These are phyloP conservation scores for Pachysolen tannophilus DNA, from an alignment of 805 yeast species.

Conservation along the genomic window DNA sequence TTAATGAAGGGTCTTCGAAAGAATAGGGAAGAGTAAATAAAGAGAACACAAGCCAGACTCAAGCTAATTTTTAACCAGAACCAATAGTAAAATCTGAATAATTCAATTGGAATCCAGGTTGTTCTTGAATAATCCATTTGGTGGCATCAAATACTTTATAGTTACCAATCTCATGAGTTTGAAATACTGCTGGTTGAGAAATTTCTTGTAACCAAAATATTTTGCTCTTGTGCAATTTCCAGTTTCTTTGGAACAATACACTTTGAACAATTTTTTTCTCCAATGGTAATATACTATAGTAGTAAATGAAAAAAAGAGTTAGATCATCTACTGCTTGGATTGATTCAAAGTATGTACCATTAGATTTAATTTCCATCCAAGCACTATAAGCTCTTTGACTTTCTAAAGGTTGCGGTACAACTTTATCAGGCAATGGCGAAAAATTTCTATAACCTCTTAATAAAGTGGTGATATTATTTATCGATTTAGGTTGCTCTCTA, in stretches of 20 bases:
- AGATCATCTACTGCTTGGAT: conserved; percentile 7
- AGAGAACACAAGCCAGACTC: no score
- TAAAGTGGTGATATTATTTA: conserved; percentile 3
- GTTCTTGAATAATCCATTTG: conserved; percentile 8
- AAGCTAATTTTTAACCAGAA: no score
- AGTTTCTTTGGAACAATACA: conserved; percentile 6
- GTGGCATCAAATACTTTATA: conserved; percentile 8
- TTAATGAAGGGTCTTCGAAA: no score
- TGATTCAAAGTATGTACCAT: conserved; percentile 6
- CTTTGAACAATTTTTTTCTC: conserved; percentile 6
- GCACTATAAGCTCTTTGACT: conserved; percentile 7
- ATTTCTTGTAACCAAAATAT: conserved; percentile 8
- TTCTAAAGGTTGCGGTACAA: conserved; percentile 4
- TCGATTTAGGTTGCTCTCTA: neutral
- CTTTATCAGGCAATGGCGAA: conserved; percentile 4
- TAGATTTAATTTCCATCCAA: conserved; percentile 6
- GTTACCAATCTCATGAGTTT: conserved; percentile 7
- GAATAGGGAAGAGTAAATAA: no score
- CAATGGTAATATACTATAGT: conserved; percentile 5
- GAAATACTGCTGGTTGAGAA: conserved; percentile 6
- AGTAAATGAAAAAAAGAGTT: conserved; percentile 6
- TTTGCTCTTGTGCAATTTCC: conserved; percentile 9
- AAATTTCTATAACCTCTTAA: conserved; percentile 6
- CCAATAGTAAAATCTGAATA: no score
- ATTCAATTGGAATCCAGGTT: conserved; percentile 9